Base-by-base conservation (phyloP, 495 filamentous ascomycete species). In the Amorphotheca resinae region DNA sequence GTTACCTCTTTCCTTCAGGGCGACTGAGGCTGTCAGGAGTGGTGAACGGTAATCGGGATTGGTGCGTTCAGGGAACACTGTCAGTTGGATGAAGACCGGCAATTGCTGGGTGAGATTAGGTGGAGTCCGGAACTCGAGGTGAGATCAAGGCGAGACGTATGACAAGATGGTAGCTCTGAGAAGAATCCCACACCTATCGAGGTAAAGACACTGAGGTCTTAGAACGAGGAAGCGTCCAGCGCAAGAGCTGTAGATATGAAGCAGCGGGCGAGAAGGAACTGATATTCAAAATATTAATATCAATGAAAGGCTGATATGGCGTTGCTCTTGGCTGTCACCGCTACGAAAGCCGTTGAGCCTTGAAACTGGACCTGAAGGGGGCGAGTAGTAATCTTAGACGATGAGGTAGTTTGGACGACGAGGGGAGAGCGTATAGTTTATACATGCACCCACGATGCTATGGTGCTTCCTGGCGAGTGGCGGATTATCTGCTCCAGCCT, bases 201-300 rank as follows among this genome's bases (percentile, higher is more conserved):
- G 7, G 15, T 20, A 17, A 42, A 42, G 7, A 17, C 22, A 12
- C 17, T 22, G 4, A 33, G 2, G 14, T 38, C n/a, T 7, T 25
- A 9, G 18, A 14, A 18, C 21, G 20, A 26, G 41, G 25, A 41
- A 33, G 49, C 44, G 49, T 52, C 49, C 49, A 41, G 49, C 49
- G 49, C 49, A 43, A 45, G 40, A 39, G 49, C 40, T 51, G 41
- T 50, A 31, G 36, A 51, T 20, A 14, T 3, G 32, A 17, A n/a
- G n/a, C n/a, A n/a, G n/a, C n/a, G n/a, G n/a, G n/a, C n/a, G n/a
- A n/a, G n/a, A n/a, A n/a, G n/a, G 12, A 11, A 11, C 9, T 38
- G 36, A 23, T n/a, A 12, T 38, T 33, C 31, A 15, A 38, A 38
- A 7, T 16, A 15, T 16, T 16, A 14, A 16, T 8, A 17, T 14